phyloP scores from a whole-genome alignment of 768 basidiomycete genomes.

The Lanmaoa pseudosensibilis region DNA sequence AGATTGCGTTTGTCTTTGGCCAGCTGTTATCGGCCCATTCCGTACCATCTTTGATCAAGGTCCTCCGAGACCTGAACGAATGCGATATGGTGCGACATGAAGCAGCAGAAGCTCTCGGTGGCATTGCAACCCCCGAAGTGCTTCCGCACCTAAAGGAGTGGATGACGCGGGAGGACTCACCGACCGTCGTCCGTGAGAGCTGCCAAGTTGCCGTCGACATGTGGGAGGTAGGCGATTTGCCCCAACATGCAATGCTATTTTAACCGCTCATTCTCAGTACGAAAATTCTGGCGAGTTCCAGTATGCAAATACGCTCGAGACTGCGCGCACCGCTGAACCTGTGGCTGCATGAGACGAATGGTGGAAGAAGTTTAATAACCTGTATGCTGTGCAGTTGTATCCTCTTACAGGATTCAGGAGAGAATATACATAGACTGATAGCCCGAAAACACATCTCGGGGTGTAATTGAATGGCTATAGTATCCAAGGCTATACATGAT shows the following conservation, averaged over 20 bases:
- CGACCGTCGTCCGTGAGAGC: conserved; percentile 89
- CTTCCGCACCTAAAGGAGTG: conserved; percentile 85
- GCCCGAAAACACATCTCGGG: neutral
- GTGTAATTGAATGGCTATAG: neutral
- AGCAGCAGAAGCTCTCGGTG: conserved; percentile 97
- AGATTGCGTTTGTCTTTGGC: conserved; percentile 98
- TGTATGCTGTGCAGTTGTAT: neutral
- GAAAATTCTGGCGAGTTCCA: conserved; percentile 83
- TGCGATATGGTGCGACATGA: conserved; percentile 98
- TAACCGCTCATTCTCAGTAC: conserved; percentile 44
- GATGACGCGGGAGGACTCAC: conserved; percentile 74
- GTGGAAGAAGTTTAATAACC: neutral
- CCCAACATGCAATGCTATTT: neutral
- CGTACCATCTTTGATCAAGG: conserved; percentile 78
- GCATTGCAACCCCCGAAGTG: conserved; percentile 92
- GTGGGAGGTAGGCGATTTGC: conserved; percentile 72
- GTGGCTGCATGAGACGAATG: conserved; percentile 12
- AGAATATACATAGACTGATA: neutral
- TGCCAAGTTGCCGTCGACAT: conserved; percentile 96
- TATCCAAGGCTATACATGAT: neutral
- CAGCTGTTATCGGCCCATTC: conserved; percentile 89
- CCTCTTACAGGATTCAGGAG: neutral
- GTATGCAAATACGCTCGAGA: conserved; percentile 59
- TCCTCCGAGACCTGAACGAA: conserved; percentile 71
- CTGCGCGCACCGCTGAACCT: conserved; percentile 7